phyloP scores from a whole-genome alignment of 371 early-diverging fungal species.

The Apophysomyces ossiformis region DNA sequence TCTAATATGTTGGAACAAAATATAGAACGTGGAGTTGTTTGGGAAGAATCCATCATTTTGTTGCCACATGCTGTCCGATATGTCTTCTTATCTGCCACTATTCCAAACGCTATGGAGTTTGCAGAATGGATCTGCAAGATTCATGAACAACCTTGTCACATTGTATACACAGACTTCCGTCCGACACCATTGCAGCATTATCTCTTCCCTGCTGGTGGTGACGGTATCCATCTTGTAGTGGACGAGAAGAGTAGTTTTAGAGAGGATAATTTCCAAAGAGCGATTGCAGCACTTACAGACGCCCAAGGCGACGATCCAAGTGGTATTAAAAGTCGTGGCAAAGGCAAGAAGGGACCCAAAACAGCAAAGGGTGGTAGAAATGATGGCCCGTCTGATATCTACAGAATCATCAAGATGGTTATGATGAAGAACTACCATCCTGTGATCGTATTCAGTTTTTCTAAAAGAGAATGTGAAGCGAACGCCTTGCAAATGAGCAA shows the following conservation, averaged over 20 bases:
- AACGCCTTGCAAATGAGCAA: slow-evolving; percentile 93
- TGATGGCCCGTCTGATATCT: slow-evolving; percentile 81
- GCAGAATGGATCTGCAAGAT: slow-evolving; percentile 99
- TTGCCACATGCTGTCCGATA: slow-evolving; percentile 93
- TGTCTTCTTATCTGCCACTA: slow-evolving; percentile 99
- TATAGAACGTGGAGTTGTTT: slow-evolving; percentile 97
- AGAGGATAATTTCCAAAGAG: slow-evolving; percentile 94
- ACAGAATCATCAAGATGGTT: slow-evolving; percentile 95
- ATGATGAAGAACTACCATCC: slow-evolving; percentile 95
- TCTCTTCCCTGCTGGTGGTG: slow-evolving; percentile 91
- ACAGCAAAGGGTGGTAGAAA: slow-evolving; percentile 62
- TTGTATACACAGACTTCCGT: slow-evolving; percentile 99
- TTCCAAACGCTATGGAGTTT: slow-evolving; percentile 99
- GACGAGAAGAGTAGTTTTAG: slow-evolving; percentile 96
- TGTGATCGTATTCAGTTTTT: slow-evolving; percentile 99
- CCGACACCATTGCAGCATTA: slow-evolving; percentile 99
- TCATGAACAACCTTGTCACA: slow-evolving; percentile 97
- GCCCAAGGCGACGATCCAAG: slow-evolving; percentile 62
- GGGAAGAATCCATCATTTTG: slow-evolving; percentile 99
- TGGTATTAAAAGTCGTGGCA: slow-evolving; percentile 46
- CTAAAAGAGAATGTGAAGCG: slow-evolving; percentile 96
- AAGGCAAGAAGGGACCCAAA: slow-evolving; percentile 41
- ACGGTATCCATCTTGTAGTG: slow-evolving; percentile 94
- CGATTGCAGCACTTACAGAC: slow-evolving; percentile 75
- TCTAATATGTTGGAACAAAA: too few relatives aligned